Evolutionary conservation across 208 protist genomes (phyloP).

Genomic region (Wallacemonas sp.): DNA sequence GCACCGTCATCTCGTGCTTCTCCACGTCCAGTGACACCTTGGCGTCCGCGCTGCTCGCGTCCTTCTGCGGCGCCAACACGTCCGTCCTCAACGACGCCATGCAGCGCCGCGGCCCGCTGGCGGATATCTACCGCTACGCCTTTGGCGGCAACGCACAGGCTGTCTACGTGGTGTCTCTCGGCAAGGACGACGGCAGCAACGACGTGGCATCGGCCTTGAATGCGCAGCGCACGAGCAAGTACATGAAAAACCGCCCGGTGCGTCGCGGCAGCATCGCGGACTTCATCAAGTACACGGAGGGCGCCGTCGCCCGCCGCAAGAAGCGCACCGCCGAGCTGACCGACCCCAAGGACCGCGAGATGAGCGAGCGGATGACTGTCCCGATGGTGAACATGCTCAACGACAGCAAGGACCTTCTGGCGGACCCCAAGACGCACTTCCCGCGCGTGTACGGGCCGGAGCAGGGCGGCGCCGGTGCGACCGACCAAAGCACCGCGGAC

Average conservation of each 20-base stretch:
- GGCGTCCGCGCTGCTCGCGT: slow-evolving; percentile 37
- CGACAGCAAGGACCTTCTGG: slow-evolving; percentile 37
- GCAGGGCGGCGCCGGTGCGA: slow-evolving; percentile 4
- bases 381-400: slow-evolving; percentile 28
- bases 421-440: slow-evolving; percentile 32
- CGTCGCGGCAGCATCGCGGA: slow-evolving; percentile 49
- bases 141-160: slow-evolving; percentile 49
- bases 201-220: slow-evolving; percentile 25
- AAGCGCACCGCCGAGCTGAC: slow-evolving; percentile 18
- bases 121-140: slow-evolving; percentile 50
- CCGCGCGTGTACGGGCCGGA: slow-evolving; percentile 33
- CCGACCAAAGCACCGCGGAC: background rate
- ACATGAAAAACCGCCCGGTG: slow-evolving; percentile 35
- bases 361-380: background rate
- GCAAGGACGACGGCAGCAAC: slow-evolving; percentile 29
- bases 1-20: slow-evolving; percentile 43
- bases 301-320: slow-evolving; percentile 32
- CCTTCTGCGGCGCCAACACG: slow-evolving; percentile 30
- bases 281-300: slow-evolving; percentile 42
- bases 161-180: slow-evolving; percentile 27
- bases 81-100: slow-evolving; percentile 29
- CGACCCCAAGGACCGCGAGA: slow-evolving; percentile 24
- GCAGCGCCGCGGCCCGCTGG: slow-evolving; percentile 21
- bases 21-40: slow-evolving; percentile 26
- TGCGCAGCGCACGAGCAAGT: slow-evolving; percentile 24